Conservation (phyloP, 2,329 filamentous ascomycete genomes). For the Cadophora sp. region DNA sequence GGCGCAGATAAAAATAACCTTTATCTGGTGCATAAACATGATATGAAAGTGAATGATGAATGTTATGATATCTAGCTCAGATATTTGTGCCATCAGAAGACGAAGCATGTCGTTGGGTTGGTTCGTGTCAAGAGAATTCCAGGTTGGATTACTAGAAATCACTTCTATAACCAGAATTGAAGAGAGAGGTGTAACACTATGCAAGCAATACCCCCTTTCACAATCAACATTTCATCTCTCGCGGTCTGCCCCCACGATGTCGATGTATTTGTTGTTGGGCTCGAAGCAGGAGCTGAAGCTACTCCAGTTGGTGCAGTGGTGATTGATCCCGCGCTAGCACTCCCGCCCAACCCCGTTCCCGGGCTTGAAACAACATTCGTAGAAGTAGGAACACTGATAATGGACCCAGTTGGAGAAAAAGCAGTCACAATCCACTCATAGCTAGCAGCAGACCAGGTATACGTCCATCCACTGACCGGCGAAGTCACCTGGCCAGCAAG, state of each 20-base stretch:
- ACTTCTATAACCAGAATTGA: neutral
- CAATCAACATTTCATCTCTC: neutral
- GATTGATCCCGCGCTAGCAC: neutral
- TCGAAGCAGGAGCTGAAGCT: neutral
- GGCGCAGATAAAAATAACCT: neutral
- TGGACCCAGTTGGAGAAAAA: neutral
- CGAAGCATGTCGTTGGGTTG: no score
- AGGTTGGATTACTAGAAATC: no score
- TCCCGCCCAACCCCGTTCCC: neutral
- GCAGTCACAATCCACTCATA: neutral
- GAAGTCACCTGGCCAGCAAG: neutral
- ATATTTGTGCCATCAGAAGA: no score
- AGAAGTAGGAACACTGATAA: neutral
- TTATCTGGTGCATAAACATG: no score
- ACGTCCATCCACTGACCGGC: constrained; percentile 4
- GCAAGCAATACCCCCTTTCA: neutral
- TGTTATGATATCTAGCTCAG: no score
- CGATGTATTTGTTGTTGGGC: neutral
- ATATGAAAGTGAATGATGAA: no score
- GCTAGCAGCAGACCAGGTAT: neutral
- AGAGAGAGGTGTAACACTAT: neutral
- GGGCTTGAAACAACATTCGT: neutral
- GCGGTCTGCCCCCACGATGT: constrained; percentile 1
- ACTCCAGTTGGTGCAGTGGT: neutral
- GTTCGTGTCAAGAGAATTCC: no score